These are phyloP conservation scores for Inga laurina DNA, from an alignment of 306 rosid species.

Conservation along the genomic window DNA sequence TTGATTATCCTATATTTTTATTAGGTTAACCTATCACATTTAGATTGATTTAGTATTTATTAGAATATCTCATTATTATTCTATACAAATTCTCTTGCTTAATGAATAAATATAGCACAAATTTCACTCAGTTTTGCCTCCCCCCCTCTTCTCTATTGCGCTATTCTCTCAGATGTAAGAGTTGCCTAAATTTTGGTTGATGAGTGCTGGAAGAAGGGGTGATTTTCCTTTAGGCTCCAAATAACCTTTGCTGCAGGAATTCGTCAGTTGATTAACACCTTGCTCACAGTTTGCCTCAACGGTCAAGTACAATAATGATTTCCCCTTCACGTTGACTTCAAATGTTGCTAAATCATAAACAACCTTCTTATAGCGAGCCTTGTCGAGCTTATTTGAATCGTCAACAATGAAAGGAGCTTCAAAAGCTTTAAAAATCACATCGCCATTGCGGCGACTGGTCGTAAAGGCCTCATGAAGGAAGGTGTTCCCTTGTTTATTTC, in stretches of 20 bases:
- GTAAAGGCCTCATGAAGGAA: slow-evolving; percentile 10
- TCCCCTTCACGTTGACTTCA: background rate
- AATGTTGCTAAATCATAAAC: background rate
- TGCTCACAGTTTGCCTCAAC: background rate
- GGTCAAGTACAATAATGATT: slow-evolving; percentile 8
- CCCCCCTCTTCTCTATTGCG: no score
- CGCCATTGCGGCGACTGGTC: background rate
- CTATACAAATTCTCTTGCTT: background rate
- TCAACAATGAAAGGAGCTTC: background rate
- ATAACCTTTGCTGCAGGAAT: background rate
- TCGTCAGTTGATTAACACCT: background rate
- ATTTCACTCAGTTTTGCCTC: background rate
- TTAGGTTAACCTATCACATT: no score
- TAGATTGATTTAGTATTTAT: no score
- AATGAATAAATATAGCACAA: background rate
- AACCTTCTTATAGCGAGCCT: background rate
- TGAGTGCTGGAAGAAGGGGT: background rate
- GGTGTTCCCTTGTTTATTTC: background rate
- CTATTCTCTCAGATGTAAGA: no score
- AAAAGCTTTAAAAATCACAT: background rate
- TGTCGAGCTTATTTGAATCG: background rate
- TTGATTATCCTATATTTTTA: no score
- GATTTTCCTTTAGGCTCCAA: background rate
- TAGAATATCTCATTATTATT: background rate
- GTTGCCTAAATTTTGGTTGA: background rate